Base-by-base conservation (phyloP, 2,329 filamentous ascomycete genomes). In the Elsinoe batatas region DNA sequence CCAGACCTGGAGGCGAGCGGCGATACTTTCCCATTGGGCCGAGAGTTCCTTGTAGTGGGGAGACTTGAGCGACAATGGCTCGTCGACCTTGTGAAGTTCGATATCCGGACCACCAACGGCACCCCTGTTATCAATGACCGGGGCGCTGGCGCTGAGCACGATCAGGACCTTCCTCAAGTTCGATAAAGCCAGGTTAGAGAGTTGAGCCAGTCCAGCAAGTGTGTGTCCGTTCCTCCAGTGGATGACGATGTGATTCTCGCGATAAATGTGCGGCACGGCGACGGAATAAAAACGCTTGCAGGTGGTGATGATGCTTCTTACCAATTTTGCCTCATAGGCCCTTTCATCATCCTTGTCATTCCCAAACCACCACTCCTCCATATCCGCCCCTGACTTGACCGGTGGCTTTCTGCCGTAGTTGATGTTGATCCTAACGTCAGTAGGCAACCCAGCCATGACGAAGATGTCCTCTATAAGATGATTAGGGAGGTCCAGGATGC, bases 281-380 rank as follows among this genome's bases (percentile, higher is more conserved):
- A 35, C 7, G 5, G 2, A 6, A 26, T 49, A 49, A 20, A 49
- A 49, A 22, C 33, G 32, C 17, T 17, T 33, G 20, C 26, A 49
- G 44, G 44, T 49, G n/a, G 10, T 15, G 26, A 49, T 11, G 17
- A 49, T 49, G 17, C 12, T 12, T 18, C 40, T 18, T 26, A 44
- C 40, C 5, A 13, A 18, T n/a, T 22, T 22, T 15, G 40, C 18
- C 8, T 26, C 20, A 26, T 18, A 44, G 6, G 40, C 40, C n/a
- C 40, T 11, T 44, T 44, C 18, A 22, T 49, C 44, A 26, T 49
- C 26, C 26, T 35, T 17, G 12, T n/a, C 44, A 35, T 33, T 49
- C 26, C 26, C n/a, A 15, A 49, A 49, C 44, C 44, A 49, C 44
- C 44, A 49, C n/a, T 49, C 44, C 12, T 49, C 26, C 44, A 35